phyloP scores from a whole-genome alignment of 768 basidiomycete species.

The Macrolepiota dolichaula region DNA sequence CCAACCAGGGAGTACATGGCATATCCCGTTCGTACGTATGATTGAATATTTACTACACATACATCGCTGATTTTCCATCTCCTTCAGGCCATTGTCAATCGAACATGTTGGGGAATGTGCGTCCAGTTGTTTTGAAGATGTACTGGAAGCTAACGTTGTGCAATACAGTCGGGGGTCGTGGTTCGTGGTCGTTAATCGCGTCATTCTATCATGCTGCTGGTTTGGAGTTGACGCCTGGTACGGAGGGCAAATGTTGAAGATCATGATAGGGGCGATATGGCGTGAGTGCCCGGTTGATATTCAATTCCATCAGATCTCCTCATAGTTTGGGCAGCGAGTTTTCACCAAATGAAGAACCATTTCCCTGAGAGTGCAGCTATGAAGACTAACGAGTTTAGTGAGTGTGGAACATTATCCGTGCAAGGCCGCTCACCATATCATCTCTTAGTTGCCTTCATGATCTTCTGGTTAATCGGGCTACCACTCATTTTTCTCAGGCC shows the following conservation, averaged over 20 bases:
- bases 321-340: neutral
- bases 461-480: neutral
- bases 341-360: conserved; percentile 4
- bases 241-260: conserved; percentile 6
- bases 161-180: neutral
- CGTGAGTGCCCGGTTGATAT: neutral
- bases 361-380: neutral
- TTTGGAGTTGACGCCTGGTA: conserved; percentile 8
- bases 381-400: conserved; percentile 1
- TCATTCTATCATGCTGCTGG: conserved; percentile 8
- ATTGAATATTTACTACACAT: too few relatives aligned
- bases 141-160: neutral
- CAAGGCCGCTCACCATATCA: neutral
- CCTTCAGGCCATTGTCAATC: conserved; percentile 1
- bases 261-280: conserved; percentile 8
- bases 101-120: conserved; percentile 6
- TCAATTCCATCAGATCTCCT: neutral
- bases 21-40: conserved; percentile 3
- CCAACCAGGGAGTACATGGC: conserved; percentile 2
- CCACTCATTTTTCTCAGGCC: conserved; percentile 1
- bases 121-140: neutral
- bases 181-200: conserved; percentile 6
- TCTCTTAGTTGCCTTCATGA: conserved; percentile 1
- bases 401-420: neutral
- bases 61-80: neutral